phyloP scores from a whole-genome alignment of 2,329 filamentous ascomycete species.

The Uncinocarpus reesii region DNA sequence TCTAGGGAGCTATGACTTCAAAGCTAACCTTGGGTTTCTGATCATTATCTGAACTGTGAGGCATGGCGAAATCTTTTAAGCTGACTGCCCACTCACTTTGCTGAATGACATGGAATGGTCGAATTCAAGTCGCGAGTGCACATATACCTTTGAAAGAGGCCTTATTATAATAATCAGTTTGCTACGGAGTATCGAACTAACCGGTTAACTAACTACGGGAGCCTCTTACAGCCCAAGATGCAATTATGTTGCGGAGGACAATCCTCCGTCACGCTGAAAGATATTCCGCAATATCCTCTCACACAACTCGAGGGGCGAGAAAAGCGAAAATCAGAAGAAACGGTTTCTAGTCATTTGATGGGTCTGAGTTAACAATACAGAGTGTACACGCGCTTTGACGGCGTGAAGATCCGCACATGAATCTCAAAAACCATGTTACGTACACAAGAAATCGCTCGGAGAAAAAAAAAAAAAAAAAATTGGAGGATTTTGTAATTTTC shows the following conservation, averaged over 20 bases:
- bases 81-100: background rate
- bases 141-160: too few relatives aligned
- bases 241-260: background rate
- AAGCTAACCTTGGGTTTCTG: conserved; percentile 29
- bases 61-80: background rate
- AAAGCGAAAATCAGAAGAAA: background rate
- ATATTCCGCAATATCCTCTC: background rate
- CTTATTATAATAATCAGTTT: too few relatives aligned
- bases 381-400: background rate
- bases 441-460: background rate
- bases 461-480: too few relatives aligned
- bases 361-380: background rate
- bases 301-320: background rate
- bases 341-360: background rate
- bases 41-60: conserved; percentile 24
- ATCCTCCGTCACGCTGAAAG: background rate
- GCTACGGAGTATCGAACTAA: too few relatives aligned
- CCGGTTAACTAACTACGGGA: background rate
- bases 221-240: background rate
- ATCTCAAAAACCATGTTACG: background rate
- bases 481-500: too few relatives aligned
- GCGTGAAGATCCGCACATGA: background rate
- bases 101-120: background rate
- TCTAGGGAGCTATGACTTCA: background rate
- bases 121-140: background rate